Percentiles rank a stretch among this genome's conserved stretches.
Evolutionary conservation across 2,329 filamentous ascomycete species (phyloP).

Genomic region (Trichoderma asperellum): DNA sequence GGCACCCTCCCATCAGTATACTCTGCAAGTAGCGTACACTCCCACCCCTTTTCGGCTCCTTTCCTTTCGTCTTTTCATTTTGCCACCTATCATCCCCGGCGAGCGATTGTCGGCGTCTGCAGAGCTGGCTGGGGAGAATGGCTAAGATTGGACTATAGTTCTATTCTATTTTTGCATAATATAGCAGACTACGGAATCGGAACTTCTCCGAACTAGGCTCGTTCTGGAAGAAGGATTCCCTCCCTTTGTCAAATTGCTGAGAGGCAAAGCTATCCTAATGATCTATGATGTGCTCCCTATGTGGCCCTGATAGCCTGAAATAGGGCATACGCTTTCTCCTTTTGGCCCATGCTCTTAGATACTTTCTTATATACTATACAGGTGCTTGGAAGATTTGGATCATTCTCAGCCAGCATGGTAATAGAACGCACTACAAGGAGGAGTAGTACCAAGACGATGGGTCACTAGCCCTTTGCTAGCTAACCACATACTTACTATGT

Average conservation of each 20-base stretch:
- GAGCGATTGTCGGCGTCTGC: slow-evolving; percentile 3
- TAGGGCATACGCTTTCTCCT: neutral
- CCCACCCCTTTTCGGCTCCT: neutral
- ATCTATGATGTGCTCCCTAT: neutral
- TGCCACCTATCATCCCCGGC: neutral
- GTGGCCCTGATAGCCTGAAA: neutral
- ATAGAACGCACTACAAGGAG: neutral
- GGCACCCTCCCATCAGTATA: neutral
- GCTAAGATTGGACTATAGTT: neutral
- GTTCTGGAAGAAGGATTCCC: neutral
- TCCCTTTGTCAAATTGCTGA: neutral
- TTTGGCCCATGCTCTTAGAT: neutral
- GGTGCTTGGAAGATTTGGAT: neutral
- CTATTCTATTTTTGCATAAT: neutral
- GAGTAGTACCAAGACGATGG: neutral
- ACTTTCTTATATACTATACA: too few relatives aligned
- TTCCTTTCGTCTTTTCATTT: neutral
- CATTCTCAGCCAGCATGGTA: neutral
- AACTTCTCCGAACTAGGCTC: slow-evolving; percentile 20
- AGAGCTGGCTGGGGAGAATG: neutral
- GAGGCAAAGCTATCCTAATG: neutral
- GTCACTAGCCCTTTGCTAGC: neutral
- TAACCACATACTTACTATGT: neutral
- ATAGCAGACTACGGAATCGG: slow-evolving; percentile 2
- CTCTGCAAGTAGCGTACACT: neutral